These are phyloP conservation scores for Tolypocladium ophioglossoides DNA, from an alignment of 2,329 filamentous ascomycete genomes.

Conservation along the genomic window DNA sequence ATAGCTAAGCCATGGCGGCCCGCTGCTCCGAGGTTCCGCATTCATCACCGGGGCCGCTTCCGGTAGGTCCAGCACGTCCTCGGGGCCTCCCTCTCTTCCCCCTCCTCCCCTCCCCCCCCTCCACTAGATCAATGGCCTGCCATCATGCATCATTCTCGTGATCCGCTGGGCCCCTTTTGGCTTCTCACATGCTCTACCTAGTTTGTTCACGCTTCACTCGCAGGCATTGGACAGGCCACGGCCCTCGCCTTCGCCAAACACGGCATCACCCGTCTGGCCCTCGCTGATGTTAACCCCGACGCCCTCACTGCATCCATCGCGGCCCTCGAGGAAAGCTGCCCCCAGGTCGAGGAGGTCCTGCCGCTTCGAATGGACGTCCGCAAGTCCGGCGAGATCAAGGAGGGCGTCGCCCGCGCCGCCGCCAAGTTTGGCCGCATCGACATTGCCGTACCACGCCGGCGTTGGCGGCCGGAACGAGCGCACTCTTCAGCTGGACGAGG, in stretches of 20 bases:
- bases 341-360: slow-evolving; percentile 26
- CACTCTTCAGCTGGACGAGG: slow-evolving; percentile 34
- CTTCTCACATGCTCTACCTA: no score
- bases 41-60: slow-evolving; percentile 38
- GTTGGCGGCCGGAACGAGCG: slow-evolving; percentile 28
- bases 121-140: neutral
- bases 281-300: slow-evolving; percentile 32
- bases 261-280: slow-evolving; percentile 33
- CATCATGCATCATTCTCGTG: no score
- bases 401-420: slow-evolving; percentile 28
- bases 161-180: no score
- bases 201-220: neutral
- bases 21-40: slow-evolving; percentile 31
- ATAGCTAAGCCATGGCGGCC: neutral
- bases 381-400: slow-evolving; percentile 29
- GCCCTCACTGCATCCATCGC: slow-evolving; percentile 19
- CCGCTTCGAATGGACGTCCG: slow-evolving; percentile 34
- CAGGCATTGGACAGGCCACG: slow-evolving; percentile 37
- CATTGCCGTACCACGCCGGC: slow-evolving; percentile 44
- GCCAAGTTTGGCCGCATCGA: slow-evolving; percentile 41
- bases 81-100: no score
- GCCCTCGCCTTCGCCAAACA: slow-evolving; percentile 36
- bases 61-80: slow-evolving; percentile 16
- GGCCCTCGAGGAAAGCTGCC: slow-evolving; percentile 24
- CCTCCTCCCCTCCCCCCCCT: no score